A percentile compares a stretch with the other conserved stretches of the same genome.
These are phyloP conservation scores for Ramichloridium luteum DNA, from an alignment of 2,329 filamentous ascomycete genomes.

Conservation along the genomic window DNA sequence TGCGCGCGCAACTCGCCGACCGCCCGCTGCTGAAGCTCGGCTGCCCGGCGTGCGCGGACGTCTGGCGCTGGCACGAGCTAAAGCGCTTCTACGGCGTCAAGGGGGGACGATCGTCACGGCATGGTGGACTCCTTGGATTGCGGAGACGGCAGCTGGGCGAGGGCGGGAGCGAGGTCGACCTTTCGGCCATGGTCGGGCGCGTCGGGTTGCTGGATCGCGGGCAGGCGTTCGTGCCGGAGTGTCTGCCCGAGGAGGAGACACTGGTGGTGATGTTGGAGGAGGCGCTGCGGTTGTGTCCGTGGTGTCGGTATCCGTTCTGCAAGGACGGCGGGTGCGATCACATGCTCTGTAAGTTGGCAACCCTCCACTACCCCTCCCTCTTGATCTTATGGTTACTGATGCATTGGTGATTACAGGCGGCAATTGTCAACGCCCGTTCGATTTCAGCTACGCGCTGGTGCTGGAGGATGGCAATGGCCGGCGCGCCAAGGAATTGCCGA, in stretches of 20 bases:
- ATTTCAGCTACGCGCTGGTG: slow-evolving; percentile 7
- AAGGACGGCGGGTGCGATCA: slow-evolving; percentile 8
- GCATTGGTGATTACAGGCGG: slow-evolving; percentile 4
- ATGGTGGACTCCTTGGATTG: no score
- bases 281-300: slow-evolving; percentile 8
- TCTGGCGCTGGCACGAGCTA: slow-evolving; percentile 4
- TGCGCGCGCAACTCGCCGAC: slow-evolving; percentile 7
- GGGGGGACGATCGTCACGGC: slow-evolving; percentile 6
- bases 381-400: not conserved
- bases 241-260: slow-evolving; percentile 6
- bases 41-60: slow-evolving; percentile 4
- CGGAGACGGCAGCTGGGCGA: no score
- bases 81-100: slow-evolving; percentile 2
- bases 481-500: no score
- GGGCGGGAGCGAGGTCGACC: no score
- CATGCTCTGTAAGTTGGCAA: slow-evolving; percentile 4
- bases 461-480: slow-evolving; percentile 6
- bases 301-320: slow-evolving; percentile 8
- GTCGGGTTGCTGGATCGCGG: slow-evolving; percentile 5
- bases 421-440: slow-evolving; percentile 5
- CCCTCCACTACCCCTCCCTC: not conserved
- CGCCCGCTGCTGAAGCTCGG: slow-evolving; percentile 3
- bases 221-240: slow-evolving; percentile 5
- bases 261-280: slow-evolving; percentile 4
- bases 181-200: no score